phyloP scores from a whole-genome alignment of 345 rosid genomes.

The Mercurialis annua region DNA sequence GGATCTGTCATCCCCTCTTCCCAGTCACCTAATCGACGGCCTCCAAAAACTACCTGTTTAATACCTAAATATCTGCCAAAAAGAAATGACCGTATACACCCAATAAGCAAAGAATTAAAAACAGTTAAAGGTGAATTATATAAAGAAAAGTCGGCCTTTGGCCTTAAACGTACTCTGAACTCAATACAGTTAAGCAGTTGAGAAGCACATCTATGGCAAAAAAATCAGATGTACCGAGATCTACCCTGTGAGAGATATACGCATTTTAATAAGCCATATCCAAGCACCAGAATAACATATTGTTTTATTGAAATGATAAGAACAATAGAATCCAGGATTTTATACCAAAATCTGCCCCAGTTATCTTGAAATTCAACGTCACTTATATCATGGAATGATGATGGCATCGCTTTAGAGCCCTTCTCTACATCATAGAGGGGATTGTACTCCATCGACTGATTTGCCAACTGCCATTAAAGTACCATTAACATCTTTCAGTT shows the following conservation, averaged over 20 bases:
- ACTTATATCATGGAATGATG: constrained; percentile 88
- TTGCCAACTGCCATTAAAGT: constrained; percentile 57
- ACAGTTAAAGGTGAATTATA: neutral
- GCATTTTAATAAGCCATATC: constrained; percentile 4
- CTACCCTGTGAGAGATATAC: constrained; percentile 59
- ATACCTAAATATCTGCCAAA: constrained; percentile 67
- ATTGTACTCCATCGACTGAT: constrained; percentile 68
- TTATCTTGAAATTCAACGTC: constrained; percentile 95
- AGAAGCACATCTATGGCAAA: constrained; percentile 78
- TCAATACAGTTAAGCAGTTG: constrained; percentile 80
- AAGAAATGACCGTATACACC: neutral
- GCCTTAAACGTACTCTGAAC: constrained; percentile 65
- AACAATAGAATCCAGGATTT: neutral
- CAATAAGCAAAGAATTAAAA: constrained; percentile 1
- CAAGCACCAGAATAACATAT: neutral
- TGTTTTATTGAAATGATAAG: too few relatives aligned
- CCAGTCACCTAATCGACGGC: constrained; percentile 83
- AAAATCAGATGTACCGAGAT: constrained; percentile 82
- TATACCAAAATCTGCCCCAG: constrained; percentile 91
- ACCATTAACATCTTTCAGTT: neutral
- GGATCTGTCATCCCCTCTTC: constrained; percentile 87
- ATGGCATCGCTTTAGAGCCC: constrained; percentile 76
- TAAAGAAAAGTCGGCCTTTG: neutral
- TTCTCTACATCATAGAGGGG: constrained; percentile 79
- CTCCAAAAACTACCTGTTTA: constrained; percentile 85